Base-by-base conservation (phyloP, 768 basidiomycete species). In the Symmetrospora coprosmae region DNA sequence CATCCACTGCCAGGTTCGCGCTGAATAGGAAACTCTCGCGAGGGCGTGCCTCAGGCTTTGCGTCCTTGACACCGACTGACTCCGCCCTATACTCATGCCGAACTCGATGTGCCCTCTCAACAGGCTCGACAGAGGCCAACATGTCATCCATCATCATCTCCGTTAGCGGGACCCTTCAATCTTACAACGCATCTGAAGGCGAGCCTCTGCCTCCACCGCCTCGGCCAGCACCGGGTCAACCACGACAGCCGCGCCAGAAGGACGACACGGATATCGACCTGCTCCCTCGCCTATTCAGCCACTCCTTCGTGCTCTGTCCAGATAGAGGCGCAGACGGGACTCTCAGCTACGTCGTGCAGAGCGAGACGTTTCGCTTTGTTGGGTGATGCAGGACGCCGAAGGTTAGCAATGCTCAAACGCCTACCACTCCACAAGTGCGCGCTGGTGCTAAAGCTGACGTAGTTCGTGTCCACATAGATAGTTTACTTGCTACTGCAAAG, bases 1-100 rank as follows among this genome's bases (percentile, higher is more conserved):
- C 55, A 58, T 46, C 55, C 55, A 14, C 55, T 58, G 43, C 55
- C 55, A 58, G 55, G 55, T 58, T 58, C 43, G 55, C 49, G 5
- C 49, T 31, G 33, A 30, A 50, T 50, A 47, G 31, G 28, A 40
- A 28, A 11, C 43, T n/a, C 30, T 47, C 11, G 4, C n/a, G 8
- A 38, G 13, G 28, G 25, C 51, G 27, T 17, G n/a, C n/a, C 7
- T 38, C 14, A 28, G 6, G 34, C 34, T 31, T 19, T 19, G 8
- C 25, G 46, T 45, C 16, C 43, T 43, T 39, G 46, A 9, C 33
- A 23, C 46, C 28, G 21, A 31, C 45, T 9, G 21, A 50, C 38
- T 21, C 49, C 31, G 7, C 41, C 23, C 30, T 53, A 25, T 38
- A 38, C 19, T 53, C 35, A n/a, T 23, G 9, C 31, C 34, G 25